Conservation (phyloP, 345 rosid species). For the Cardamine resedifolia region DNA sequence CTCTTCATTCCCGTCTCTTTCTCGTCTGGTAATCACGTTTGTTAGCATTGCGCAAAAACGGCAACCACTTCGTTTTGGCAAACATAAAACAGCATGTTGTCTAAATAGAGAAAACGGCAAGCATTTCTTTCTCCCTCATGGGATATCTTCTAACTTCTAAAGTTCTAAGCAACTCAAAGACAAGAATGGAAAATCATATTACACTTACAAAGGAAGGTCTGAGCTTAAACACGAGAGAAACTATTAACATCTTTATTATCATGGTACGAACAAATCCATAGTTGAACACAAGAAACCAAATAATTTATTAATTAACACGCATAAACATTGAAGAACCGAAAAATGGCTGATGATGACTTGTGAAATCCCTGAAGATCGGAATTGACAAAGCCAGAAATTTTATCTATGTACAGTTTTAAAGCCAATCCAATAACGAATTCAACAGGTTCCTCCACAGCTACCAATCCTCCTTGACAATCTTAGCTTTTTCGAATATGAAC, state of each 20-base stretch:
- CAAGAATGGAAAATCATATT: background rate
- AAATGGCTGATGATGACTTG: conserved; percentile 34
- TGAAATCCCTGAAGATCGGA: conserved; percentile 24
- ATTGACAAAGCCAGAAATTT: conserved; percentile 17
- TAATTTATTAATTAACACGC: conserved; percentile 1
- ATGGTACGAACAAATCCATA: conserved; percentile 10
- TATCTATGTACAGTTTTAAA: conserved; percentile 31
- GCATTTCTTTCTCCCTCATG: background rate
- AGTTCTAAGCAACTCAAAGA: conserved; percentile 20
- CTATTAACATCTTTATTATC: conserved; percentile 14
- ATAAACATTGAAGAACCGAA: background rate
- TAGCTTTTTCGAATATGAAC: conserved; percentile 78
- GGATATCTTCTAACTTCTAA: conserved; percentile 13
- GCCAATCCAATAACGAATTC: conserved; percentile 33
- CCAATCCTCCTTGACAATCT: conserved; percentile 76
- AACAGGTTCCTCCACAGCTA: conserved; percentile 36
- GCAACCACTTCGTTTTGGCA: conserved; percentile 3
- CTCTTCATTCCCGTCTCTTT: background rate
- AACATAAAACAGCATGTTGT: conserved; percentile 16
- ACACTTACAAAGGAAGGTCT: background rate
- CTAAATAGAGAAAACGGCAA: conserved; percentile 17
- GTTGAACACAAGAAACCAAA: conserved; percentile 6
- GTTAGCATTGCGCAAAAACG: conserved; percentile 1
- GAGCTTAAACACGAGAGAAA: background rate
- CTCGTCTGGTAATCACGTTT: background rate